phyloP scores from a whole-genome alignment of 2,329 filamentous ascomycete species.

The Ceratocystis cubensis region DNA sequence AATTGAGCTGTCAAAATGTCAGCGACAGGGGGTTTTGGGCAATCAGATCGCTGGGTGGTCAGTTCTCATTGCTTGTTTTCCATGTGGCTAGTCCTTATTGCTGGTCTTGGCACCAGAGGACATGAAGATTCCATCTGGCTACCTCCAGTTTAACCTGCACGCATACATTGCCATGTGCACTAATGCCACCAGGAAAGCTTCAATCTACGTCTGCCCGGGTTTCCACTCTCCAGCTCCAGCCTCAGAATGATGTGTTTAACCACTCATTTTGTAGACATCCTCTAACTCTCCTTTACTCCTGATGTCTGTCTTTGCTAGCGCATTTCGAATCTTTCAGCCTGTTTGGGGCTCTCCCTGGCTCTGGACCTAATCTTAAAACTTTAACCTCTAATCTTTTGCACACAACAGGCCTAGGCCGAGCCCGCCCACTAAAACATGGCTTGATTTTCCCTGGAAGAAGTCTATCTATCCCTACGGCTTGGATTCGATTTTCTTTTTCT shows the following conservation, averaged over 20 bases:
- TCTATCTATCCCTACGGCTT: neutral
- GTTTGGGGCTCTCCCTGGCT: neutral
- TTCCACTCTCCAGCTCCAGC: neutral
- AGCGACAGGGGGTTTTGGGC: neutral
- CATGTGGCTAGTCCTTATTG: neutral
- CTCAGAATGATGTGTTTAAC: neutral
- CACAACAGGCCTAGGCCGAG: neutral
- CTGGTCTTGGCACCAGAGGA: neutral
- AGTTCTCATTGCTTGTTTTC: neutral
- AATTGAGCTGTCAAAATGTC: conserved; percentile 1
- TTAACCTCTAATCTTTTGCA: neutral
- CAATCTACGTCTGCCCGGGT: neutral
- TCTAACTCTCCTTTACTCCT: neutral
- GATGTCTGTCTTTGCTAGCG: neutral
- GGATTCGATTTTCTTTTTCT: neutral
- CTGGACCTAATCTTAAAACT: neutral
- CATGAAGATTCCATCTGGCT: neutral
- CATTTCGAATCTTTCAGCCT: neutral
- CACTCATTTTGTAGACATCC: neutral
- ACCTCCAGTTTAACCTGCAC: neutral
- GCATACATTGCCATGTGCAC: neutral
- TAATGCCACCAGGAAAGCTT: neutral
- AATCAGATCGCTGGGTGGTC: neutral
- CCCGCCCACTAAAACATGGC: neutral
- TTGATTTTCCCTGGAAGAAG: neutral